Conservation (phyloP, 768 basidiomycete species). For the Obba rivulosa region DNA sequence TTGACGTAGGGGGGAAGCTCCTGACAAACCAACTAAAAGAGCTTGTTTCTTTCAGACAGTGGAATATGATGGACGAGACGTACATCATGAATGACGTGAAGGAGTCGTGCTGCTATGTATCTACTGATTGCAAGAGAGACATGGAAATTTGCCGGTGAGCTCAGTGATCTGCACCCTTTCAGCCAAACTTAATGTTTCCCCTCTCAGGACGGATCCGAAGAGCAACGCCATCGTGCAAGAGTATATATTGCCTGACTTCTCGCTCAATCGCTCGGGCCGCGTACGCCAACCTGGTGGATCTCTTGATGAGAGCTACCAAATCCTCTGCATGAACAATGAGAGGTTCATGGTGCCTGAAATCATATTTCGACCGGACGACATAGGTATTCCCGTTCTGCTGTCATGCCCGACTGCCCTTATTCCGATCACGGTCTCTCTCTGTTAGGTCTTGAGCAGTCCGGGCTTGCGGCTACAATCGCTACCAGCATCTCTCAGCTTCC, state of each 20-base stretch:
- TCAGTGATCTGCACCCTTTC: constrained; percentile 1
- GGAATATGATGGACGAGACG: constrained; percentile 98
- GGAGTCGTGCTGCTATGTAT: constrained; percentile 86
- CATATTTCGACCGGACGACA: constrained; percentile 84
- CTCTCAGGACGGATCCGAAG: constrained; percentile 44
- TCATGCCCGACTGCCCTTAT: not conserved
- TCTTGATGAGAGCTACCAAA: constrained; percentile 52
- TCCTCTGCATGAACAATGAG: constrained; percentile 87
- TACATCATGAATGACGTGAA: constrained; percentile 91
- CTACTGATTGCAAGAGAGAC: constrained; percentile 64
- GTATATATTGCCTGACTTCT: constrained; percentile 88
- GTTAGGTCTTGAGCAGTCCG: constrained; percentile 74
- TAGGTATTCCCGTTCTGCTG: constrained; percentile 46
- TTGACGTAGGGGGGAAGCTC: constrained; percentile 94
- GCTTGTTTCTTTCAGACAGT: constrained; percentile 89
- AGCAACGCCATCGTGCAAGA: constrained; percentile 73
- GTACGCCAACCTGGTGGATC: constrained; percentile 50
- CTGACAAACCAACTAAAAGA: constrained; percentile 95
- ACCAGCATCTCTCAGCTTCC: constrained; percentile 73
- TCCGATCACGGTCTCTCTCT: constrained; percentile 7
- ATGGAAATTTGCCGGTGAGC: constrained; percentile 76
- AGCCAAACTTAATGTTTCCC: constrained; percentile 4
- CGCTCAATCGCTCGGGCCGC: constrained; percentile 55
- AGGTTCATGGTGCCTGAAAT: constrained; percentile 91
- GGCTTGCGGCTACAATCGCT: constrained; percentile 72